Percentiles rank a stretch among this genome's conserved stretches.
Conservation (phyloP, 768 basidiomycete species). For the Saitozyma sp. region DNA sequence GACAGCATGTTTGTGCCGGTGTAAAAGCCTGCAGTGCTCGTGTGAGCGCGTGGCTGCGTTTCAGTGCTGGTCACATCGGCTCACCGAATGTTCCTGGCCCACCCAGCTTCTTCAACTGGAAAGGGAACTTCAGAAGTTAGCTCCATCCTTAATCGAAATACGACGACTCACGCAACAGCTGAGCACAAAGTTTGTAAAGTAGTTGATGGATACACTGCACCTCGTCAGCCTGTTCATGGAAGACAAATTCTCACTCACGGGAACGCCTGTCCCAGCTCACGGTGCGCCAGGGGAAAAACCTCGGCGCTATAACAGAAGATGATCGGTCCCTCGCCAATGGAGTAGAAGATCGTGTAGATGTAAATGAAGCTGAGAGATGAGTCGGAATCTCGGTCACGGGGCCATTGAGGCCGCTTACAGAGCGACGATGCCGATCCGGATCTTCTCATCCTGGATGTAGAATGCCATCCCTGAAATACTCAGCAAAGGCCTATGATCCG, state of each 20-base stretch:
- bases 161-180: slow-evolving; percentile 1
- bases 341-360: slow-evolving; percentile 44
- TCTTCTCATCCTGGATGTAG: slow-evolving; percentile 55
- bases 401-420: slow-evolving; percentile 5
- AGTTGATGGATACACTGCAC: slow-evolving; percentile 56
- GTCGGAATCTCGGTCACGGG: slow-evolving; percentile 50
- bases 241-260: slow-evolving; percentile 59
- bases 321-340: slow-evolving; percentile 77
- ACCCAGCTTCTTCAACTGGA: no score
- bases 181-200: slow-evolving; percentile 4
- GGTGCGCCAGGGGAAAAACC: slow-evolving; percentile 79
- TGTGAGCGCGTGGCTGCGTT: background rate
- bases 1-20: slow-evolving; percentile 49
- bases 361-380: slow-evolving; percentile 30
- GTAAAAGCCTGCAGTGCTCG: slow-evolving; percentile 33
- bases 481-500: slow-evolving; percentile 13
- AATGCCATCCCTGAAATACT: slow-evolving; percentile 67
- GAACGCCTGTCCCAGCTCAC: slow-evolving; percentile 78
- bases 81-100: slow-evolving; percentile 47
- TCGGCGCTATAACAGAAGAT: slow-evolving; percentile 83
- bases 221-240: no score
- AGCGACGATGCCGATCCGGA: slow-evolving; percentile 57
- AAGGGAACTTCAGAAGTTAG: slow-evolving; percentile 71
- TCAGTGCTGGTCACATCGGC: slow-evolving; percentile 54
- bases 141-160: slow-evolving; percentile 48